Conservation (phyloP, 2,329 filamentous ascomycete species). For the Colletotrichum higginsianum region DNA sequence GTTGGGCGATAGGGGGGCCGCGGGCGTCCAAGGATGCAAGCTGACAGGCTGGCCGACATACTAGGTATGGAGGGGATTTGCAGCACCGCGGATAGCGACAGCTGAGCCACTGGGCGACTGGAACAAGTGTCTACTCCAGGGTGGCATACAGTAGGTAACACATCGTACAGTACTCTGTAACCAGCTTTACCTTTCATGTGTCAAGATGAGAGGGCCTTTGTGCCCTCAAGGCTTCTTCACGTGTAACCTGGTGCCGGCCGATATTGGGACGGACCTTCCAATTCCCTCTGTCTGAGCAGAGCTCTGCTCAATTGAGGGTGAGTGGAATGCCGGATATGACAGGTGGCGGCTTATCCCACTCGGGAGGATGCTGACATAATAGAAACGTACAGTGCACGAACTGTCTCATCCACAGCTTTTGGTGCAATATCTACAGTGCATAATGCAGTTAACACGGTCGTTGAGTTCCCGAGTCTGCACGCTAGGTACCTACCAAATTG, state of each 20-base stretch:
- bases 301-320: conserved; percentile 1
- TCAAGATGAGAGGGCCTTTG: no score
- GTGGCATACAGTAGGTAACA: no score
- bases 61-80: not conserved
- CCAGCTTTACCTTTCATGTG: not conserved
- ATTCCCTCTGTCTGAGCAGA: no score
- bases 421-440: not conserved
- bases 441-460: no score
- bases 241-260: no score
- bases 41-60: conserved; percentile 32
- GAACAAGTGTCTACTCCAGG: not conserved
- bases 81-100: conserved; percentile 1
- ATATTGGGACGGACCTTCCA: conserved; percentile 3
- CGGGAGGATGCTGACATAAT: conserved; percentile 6
- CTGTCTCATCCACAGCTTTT: no score
- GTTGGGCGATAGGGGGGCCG: conserved; percentile 39
- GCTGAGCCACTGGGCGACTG: not conserved
- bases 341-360: conserved; percentile 1
- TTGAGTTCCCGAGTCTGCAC: no score
- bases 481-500: no score
- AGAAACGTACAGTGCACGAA: no score
- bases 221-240: no score
- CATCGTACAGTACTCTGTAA: not conserved
- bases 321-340: not conserved
- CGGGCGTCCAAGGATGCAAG: conserved; percentile 29